Evolutionary conservation across 306 rosid species (phyloP), one percentile per base, ranked within the genome.

Genomic region (Hippophae rhamnoides): DNA sequence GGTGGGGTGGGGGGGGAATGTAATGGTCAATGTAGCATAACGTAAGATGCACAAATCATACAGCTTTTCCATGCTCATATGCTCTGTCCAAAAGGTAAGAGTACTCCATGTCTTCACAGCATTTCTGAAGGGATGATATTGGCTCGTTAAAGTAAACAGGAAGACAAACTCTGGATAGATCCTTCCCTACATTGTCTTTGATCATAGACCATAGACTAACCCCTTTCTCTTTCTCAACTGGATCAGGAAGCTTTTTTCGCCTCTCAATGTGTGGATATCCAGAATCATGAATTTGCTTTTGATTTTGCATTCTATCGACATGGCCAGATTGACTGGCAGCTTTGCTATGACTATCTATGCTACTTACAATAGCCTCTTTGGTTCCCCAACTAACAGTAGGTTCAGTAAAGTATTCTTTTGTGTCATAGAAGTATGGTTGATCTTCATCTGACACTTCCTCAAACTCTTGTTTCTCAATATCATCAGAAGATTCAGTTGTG

Each of bases 101-200:
- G 73, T 88, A 88, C 76, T 92, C 99, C 69, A 92, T 51, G 84
- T 88, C 99, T 77, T 92, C 99, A 45, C 79, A 92, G 73, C 99
- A 88, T 70, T 92, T 92, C 68, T 92, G 96, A 69, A 92, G 99
- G 56, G 99, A 88, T 26, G 99, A 92, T 69, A 88, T 85, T 18
- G 99, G 99, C 76, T 92, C 99, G 49, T 92, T 92, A 59, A 92
- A 92, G 78, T 88, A 92, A n/a, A 88, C 99, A 59, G 99, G 99
- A 61, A 92, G 99, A 62, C 99, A 92, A 65, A 92, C 95, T 40
- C 93, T 77, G 9, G 96, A 76, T 58, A 92, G 96, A 81, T 92
- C 99, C 81, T 92, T 92, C 58, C 99, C 96, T 72, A 88, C 99
- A 56, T 88, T 92, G 80, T 92, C 99, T 78, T 92, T 92, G 64